Base-by-base conservation (phyloP, 805 yeast species). In the Candida broadrunensis region DNA sequence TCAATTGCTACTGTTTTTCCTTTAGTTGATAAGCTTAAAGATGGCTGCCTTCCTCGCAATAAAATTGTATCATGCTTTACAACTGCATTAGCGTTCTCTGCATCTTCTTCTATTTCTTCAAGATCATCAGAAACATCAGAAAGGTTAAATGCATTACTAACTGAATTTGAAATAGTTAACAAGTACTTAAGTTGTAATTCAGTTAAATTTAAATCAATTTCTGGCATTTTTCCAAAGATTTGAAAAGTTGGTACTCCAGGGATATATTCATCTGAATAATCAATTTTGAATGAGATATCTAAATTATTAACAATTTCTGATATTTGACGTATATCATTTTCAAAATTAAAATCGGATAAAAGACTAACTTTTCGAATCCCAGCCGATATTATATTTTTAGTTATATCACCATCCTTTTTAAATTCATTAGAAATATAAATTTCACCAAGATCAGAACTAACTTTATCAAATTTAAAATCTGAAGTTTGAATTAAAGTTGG, bases 311-410 rank as follows among this genome's bases (percentile, higher is more conserved):
- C 74, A 34, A 91, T 78, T 42, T 84, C 81, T 23, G 85, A 64
- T 2, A 63, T 51, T 50, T 86, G 95, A 13, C 61, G 55, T 2
- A 61, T 49, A 2, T 56, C 70, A 8, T 66, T 63, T 2, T 64
- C 70, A 40, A 80, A 65, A 41, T 77, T 65, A 50, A 89, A 78
- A 3, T 61, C 60, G 0, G 97, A 85, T 0, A 77, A 63, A n/a
- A 91, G 63, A 41, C 74, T 77, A 3, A 89, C 81, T 36, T 88
- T 81, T 33, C 88, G 69, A 16, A 93, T 65, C 0, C 96, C 95
- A 6, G 72, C 55, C 53, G 88, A 89, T 9, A 32, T 15, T 12
- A 36, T 5, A 1, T 4, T 17, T 17, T 37, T 21, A 17, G 78
- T 63, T 9, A 67, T 50, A 2, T 29, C n/a, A 1, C 42, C 52